phyloP scores from a whole-genome alignment of 768 basidiomycete species.

The Leucogyrophana mollusca region DNA sequence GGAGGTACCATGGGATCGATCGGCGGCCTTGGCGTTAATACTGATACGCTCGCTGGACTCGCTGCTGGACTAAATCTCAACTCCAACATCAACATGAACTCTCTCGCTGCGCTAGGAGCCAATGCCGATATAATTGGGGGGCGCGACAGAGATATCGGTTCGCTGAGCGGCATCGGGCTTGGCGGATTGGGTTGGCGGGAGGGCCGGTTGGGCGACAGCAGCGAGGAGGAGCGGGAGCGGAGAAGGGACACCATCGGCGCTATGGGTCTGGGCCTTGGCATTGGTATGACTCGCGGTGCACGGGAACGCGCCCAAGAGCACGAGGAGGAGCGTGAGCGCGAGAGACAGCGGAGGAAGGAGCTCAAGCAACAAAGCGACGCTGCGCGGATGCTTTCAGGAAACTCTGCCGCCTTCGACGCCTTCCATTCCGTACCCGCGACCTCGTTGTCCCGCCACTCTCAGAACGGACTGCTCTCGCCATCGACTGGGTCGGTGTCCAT shows the following conservation, averaged over 20 bases:
- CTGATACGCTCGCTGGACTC: conserved; percentile 26
- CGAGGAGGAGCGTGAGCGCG: conserved; percentile 47
- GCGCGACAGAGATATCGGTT: conserved; percentile 42
- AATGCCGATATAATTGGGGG: conserved; percentile 32
- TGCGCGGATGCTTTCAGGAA: conserved; percentile 37
- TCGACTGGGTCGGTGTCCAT: conserved; percentile 9
- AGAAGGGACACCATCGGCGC: conserved; percentile 38
- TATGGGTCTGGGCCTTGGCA: conserved; percentile 38
- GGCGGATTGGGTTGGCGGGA: conserved; percentile 32
- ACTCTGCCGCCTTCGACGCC: conserved; percentile 65
- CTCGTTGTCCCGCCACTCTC: conserved; percentile 22
- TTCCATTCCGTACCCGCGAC: conserved; percentile 60
- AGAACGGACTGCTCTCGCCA: conserved; percentile 20
- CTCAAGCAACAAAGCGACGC: conserved; percentile 40
- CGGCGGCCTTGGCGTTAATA: conserved; percentile 23
- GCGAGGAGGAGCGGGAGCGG: conserved; percentile 39
- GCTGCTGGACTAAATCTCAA: conserved; percentile 30
- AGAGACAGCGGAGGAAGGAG: conserved; percentile 50
- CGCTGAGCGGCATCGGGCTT: conserved; percentile 49
- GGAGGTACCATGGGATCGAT: conserved; percentile 26
- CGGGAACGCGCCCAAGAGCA: conserved; percentile 67
- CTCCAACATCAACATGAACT: conserved; percentile 23
- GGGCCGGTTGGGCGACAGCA: conserved; percentile 30
- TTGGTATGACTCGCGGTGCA: conserved; percentile 43
- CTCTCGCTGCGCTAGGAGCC: conserved; percentile 21